Evolutionary conservation across 2,329 filamentous ascomycete genomes (phyloP).

Genomic region (Westerdykella aurantiaca): DNA sequence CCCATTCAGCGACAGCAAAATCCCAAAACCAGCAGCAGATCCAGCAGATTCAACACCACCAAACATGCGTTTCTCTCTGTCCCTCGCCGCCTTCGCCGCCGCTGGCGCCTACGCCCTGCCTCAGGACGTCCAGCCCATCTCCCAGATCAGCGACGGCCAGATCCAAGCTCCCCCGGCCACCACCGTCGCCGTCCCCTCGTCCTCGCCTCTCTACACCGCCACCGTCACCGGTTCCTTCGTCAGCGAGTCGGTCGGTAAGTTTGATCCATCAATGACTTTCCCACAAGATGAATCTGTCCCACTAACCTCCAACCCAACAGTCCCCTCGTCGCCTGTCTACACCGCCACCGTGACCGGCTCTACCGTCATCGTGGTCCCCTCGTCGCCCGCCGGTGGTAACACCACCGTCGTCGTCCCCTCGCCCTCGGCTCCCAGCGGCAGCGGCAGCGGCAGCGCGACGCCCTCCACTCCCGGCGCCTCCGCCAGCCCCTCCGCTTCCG

Average conservation of each 20-base stretch:
- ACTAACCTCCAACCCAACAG: too few species aligned
- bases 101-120: slow-evolving; percentile 22
- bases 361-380: not conserved
- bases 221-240: not conserved
- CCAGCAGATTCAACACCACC: slow-evolving; percentile 3
- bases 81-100: slow-evolving; percentile 22
- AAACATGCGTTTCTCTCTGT: slow-evolving; percentile 31
- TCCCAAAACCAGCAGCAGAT: not conserved
- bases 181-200: slow-evolving; percentile 1
- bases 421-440: not conserved
- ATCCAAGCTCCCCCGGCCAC: slow-evolving; percentile 25
- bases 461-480: slow-evolving; percentile 2
- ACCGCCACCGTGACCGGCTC: not conserved
- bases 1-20: not conserved
- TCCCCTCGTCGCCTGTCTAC: not conserved
- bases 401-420: not conserved
- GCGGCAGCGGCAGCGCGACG: not conserved
- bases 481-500: not conserved
- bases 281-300: too few species aligned
- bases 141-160: slow-evolving; percentile 36
- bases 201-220: not conserved
- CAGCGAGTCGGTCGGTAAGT: not conserved
- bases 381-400: not conserved
- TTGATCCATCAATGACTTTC: not conserved
- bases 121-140: slow-evolving; percentile 28